Evolutionary conservation across 176 grass and related monocot genomes (phyloP).

Genomic region (Panicum miliaceum): DNA sequence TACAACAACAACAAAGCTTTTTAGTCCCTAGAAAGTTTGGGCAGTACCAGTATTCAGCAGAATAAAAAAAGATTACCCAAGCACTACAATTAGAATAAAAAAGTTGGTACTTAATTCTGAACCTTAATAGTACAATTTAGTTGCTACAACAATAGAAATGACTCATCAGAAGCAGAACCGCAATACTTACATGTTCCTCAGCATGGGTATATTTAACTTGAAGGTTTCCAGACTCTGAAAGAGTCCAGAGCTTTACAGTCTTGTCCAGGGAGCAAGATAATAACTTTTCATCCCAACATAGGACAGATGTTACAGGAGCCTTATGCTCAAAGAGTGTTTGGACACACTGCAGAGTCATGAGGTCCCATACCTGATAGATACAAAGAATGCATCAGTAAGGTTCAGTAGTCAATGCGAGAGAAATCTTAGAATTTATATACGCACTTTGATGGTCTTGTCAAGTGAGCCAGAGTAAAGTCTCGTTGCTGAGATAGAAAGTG

Average conservation of each 20-base stretch:
- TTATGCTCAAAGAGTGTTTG: conserved; percentile 65
- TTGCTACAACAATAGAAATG: background rate
- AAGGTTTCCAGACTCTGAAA: conserved; percentile 50
- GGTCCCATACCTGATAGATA: conserved; percentile 63
- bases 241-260: conserved; percentile 59
- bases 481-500: conserved; percentile 33
- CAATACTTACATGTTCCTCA: conserved; percentile 58
- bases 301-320: conserved; percentile 62
- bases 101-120: background rate
- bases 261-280: conserved; percentile 69
- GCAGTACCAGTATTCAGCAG: background rate
- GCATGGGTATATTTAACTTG: conserved; percentile 52
- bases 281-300: conserved; percentile 67
- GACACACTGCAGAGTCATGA: conserved; percentile 50
- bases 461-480: conserved; percentile 54
- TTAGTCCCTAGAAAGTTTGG: background rate
- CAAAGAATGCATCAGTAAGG: conserved; percentile 15
- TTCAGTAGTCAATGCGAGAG: background rate
- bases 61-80: background rate
- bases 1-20: background rate
- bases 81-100: background rate
- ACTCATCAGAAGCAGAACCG: background rate
- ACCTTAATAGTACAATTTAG: background rate
- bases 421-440: background rate
- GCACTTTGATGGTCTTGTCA: conserved; percentile 50